These are phyloP conservation scores for Agastache rugosa DNA, from an alignment of 257 asterid species.

Conservation along the genomic window DNA sequence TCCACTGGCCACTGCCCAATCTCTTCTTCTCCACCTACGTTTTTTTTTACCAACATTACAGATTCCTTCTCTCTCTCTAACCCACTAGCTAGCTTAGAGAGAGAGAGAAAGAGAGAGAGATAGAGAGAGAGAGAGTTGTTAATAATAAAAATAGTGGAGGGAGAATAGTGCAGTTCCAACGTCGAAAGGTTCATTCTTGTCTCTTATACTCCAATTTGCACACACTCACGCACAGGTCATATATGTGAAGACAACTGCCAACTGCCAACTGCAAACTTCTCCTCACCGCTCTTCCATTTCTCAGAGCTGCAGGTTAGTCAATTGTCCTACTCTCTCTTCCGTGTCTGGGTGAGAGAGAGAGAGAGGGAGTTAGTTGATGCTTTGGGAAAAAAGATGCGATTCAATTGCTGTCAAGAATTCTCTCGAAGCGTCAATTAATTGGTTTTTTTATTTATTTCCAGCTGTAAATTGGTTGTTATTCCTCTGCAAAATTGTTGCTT, in stretches of 20 bases:
- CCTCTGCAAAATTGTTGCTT: constrained; percentile 11
- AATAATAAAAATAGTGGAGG: constrained; percentile 35
- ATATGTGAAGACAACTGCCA: constrained; percentile 45
- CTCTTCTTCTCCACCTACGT: constrained; percentile 35
- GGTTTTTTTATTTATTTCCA: constrained; percentile 4
- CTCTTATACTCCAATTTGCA: constrained; percentile 32
- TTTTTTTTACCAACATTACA: constrained; percentile 16
- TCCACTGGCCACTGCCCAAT: constrained; percentile 28
- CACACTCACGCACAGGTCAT: constrained; percentile 39
- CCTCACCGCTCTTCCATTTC: constrained; percentile 29
- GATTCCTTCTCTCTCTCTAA: constrained; percentile 36
- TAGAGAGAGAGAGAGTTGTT: constrained; percentile 20
- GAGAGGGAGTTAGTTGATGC: neutral
- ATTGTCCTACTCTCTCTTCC: constrained; percentile 12
- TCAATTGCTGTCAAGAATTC: constrained; percentile 16
- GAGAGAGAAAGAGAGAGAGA: constrained; percentile 33
- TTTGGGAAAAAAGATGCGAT: constrained; percentile 10
- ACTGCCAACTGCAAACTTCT: constrained; percentile 29
- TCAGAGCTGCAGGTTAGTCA: constrained; percentile 37
- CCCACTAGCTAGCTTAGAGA: constrained; percentile 26
- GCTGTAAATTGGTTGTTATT: constrained; percentile 3
- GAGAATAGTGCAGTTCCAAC: constrained; percentile 51
- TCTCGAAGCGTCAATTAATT: constrained; percentile 12
- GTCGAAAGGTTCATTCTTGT: constrained; percentile 43
- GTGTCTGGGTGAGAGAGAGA: neutral